Evolutionary conservation across 1,284 basidiomycete species (phyloP), one percentile per base, ranked within the genome.

Genomic region (Leucoagaricus sp.): DNA sequence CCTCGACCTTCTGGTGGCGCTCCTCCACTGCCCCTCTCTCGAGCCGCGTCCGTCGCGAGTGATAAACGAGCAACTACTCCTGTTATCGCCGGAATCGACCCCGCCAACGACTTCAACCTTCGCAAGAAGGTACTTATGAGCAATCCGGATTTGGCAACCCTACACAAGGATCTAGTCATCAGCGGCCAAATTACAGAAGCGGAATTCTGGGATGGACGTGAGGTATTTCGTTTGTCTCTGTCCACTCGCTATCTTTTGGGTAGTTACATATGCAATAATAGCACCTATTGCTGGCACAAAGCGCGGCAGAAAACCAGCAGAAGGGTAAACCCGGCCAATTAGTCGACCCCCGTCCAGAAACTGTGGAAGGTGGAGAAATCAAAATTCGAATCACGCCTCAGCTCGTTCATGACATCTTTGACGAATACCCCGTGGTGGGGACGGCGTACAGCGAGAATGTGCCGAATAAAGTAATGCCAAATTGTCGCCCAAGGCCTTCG

Each of bases 191-290:
- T 97, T 28, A 89, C 89, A 2, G 95, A 98, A 72, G 81, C 85
- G 0, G 95, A 98, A 65, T 98, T 98, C 68, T 98, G 95, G 95
- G 93, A 94, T 60, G 93, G 94, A 23, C 81, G 95, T 69, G 91
- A 96, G 81, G 92, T 94, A 67, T 58, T 72, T 68, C 21, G 29
- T 44, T 55, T 61, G 47, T 57, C 54, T 26, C 23, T 50, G 51
- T 52, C 50, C 31, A 55, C 25, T 52, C 57, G 13, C 23, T 52
- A 50, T 59, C 56, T 40, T 46, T 50, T 52, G 58, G 49, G 58
- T 52, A 47, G 49, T 57, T 48, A 49, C 31, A 48, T 45, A 57
- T 42, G 44, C 45, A 36, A 36, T 36, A 60, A 55, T 64, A 90
- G 86, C 84, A 91, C 61, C 77, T 93, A 34, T 75, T 94, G 51